Base-by-base conservation (phyloP, 805 yeast genomes). In the Ogataea pignaliae region DNA sequence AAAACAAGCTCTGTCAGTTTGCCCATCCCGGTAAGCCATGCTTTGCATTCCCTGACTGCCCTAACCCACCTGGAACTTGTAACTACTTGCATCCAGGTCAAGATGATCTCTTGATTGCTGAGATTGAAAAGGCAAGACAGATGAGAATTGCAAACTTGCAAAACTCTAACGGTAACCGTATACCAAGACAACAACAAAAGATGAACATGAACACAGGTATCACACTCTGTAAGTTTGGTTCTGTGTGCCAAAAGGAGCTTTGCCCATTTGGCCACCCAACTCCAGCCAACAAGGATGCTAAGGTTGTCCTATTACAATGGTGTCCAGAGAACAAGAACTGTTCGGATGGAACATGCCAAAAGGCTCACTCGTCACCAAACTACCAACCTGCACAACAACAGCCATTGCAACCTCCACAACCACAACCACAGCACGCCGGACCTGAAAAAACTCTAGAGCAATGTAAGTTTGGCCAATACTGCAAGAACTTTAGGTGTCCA, bases 181-280 rank as follows among this genome's bases (percentile, higher is more conserved):
- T 57, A 11, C 66, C 58, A 38, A 62, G 57, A 38, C 64, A 57
- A 53, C 52, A 43, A 58, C 69, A 51, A 61, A 71, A 44, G 39
- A 41, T 38, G 29, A 41, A 42, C 29, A 46, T 51, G 29, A 43
- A 36, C 34, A 29, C 56, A 29, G 82, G 83, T 43, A 73, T 78
- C 45, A 75, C 77, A 2, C 57, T 83, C 32, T 89, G 97, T 70
- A 85, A 85, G 60, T 89, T 78, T 64, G 93, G 91, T 39, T 70
- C 74, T 18, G 63, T 78, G 34, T 89, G 97, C 65, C 71, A 86
- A 18, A 86, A 85, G 57, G 88, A 81, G 48, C 66, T 78, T 49
- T 89, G 97, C 69, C 88, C 89, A 28, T 88, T 83, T 68, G 96
- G 89, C 21, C 97, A 89, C 60, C 96, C 97, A 37, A 87, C 96